A percentile compares a stretch with the other conserved stretches of the same genome.
These are phyloP conservation scores for Penicillium canariense DNA, from an alignment of 495 filamentous ascomycete species.

Conservation along the genomic window DNA sequence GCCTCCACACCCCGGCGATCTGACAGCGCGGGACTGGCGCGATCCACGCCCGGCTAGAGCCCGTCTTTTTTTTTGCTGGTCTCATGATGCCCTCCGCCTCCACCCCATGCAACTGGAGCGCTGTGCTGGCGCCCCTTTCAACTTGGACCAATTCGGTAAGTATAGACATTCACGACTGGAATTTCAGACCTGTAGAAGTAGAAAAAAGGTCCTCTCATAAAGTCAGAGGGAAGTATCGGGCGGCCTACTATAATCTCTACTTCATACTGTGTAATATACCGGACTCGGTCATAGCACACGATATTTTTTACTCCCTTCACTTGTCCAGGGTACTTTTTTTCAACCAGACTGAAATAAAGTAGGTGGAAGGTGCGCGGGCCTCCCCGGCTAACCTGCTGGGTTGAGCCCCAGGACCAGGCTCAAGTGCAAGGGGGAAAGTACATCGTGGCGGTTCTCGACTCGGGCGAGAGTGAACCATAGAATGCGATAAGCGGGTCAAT, in stretches of 20 bases:
- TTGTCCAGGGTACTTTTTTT: neutral
- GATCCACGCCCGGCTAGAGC: conserved; percentile 3
- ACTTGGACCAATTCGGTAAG: neutral
- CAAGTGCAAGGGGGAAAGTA: neutral
- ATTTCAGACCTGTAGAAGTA: neutral
- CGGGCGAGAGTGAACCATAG: conserved; percentile 13
- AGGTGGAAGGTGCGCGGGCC: conserved; percentile 1
- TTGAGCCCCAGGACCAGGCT: neutral
- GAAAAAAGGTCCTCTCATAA: no score
- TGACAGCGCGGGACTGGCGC: conserved; percentile 20
- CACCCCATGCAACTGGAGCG: neutral
- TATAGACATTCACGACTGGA: neutral
- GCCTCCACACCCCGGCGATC: conserved; percentile 14
- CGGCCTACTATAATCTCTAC: no score
- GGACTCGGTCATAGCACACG: neutral
- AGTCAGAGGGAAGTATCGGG: no score
- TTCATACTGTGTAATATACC: no score
- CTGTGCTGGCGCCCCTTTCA: conserved; percentile 4
- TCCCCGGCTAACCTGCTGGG: conserved; percentile 11
- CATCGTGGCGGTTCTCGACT: neutral
- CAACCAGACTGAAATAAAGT: neutral
- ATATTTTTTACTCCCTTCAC: neutral
- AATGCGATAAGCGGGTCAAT: neutral
- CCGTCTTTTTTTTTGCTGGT: conserved; percentile 23
- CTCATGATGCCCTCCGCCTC: conserved; percentile 25